Conservation (phyloP, 2,329 filamentous ascomycete genomes). For the Allantophomopsis cytisporea region DNA sequence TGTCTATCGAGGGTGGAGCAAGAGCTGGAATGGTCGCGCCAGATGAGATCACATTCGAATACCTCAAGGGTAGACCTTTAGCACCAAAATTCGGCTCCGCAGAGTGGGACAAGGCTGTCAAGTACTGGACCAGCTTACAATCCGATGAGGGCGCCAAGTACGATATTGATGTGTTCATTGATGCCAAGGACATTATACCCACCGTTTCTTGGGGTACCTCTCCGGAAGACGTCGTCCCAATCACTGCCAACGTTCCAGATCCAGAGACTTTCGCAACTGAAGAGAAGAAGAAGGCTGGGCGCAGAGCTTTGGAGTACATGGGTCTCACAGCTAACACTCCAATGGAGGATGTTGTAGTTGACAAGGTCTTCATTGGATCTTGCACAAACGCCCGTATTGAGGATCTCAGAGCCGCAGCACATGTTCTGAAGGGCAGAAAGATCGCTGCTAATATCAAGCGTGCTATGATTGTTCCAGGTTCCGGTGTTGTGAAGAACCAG, state of each 20-base stretch:
- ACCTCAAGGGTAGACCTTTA: slow-evolving; percentile 81
- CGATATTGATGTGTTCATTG: slow-evolving; percentile 79
- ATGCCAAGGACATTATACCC: slow-evolving; percentile 84
- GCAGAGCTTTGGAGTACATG: slow-evolving; percentile 90
- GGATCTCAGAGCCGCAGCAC: slow-evolving; percentile 78
- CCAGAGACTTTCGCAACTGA: slow-evolving; percentile 76
- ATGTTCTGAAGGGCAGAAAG: slow-evolving; percentile 77
- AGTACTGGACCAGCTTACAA: slow-evolving; percentile 77
- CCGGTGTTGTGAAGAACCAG: slow-evolving; percentile 82
- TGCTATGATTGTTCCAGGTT: slow-evolving; percentile 93
- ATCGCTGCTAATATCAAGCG: slow-evolving; percentile 80
- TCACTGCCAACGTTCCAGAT: slow-evolving; percentile 79
- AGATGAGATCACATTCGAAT: slow-evolving; percentile 87
- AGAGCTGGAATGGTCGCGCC: slow-evolving; percentile 95
- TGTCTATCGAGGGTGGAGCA: slow-evolving; percentile 94
- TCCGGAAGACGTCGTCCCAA: slow-evolving; percentile 90
- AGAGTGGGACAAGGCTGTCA: slow-evolving; percentile 79
- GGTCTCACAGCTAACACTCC: slow-evolving; percentile 73
- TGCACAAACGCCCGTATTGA: slow-evolving; percentile 97
- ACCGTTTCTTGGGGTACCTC: slow-evolving; percentile 96
- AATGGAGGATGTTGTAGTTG: slow-evolving; percentile 82
- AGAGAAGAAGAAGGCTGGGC: slow-evolving; percentile 66
- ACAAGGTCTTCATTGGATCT: slow-evolving; percentile 97
- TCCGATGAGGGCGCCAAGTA: slow-evolving; percentile 84
- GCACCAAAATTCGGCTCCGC: slow-evolving; percentile 73